These are phyloP conservation scores for Zopfia rhizophila DNA, from an alignment of 2,329 filamentous ascomycete genomes.

Conservation along the genomic window DNA sequence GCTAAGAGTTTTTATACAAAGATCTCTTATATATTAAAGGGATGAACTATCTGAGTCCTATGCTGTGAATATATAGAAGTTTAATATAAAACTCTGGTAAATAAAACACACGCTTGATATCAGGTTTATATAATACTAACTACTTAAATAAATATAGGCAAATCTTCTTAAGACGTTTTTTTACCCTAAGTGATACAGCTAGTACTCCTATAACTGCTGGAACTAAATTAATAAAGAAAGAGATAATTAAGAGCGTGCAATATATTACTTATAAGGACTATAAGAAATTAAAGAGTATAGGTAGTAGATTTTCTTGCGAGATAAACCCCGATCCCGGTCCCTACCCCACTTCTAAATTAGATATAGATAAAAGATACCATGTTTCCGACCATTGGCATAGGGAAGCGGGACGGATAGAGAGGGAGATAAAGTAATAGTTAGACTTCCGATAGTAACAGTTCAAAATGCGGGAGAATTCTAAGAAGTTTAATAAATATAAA, in stretches of 20 bases:
- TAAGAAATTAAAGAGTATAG: constrained; percentile 1
- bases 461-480: constrained; percentile 4
- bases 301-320: constrained; percentile 4
- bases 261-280: constrained; percentile 6
- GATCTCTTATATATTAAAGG: constrained; percentile 4
- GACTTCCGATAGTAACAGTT: constrained; percentile 9
- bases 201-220: constrained; percentile 8
- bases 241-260: constrained; percentile 1
- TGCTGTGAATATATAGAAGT: constrained; percentile 3
- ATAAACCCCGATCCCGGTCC: constrained; percentile 11
- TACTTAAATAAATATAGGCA: constrained; percentile 3
- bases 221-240: constrained; percentile 4
- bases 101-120: constrained; percentile 4
- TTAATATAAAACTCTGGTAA: constrained; percentile 5
- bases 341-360: constrained; percentile 4
- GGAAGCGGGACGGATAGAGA: constrained; percentile 1
- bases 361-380: constrained; percentile 11
- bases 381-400: constrained; percentile 8
- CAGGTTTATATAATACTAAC: constrained; percentile 6
- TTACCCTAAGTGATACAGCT: constrained; percentile 4
- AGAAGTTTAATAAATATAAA: constrained; percentile 8
- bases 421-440: constrained; percentile 1
- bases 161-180: constrained; percentile 7
- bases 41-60: constrained; percentile 4
- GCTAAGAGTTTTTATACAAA: constrained; percentile 4